Evolutionary conservation across 2,329 filamentous ascomycete genomes (phyloP).

Genomic region (Ceratocystis lukuohia): DNA sequence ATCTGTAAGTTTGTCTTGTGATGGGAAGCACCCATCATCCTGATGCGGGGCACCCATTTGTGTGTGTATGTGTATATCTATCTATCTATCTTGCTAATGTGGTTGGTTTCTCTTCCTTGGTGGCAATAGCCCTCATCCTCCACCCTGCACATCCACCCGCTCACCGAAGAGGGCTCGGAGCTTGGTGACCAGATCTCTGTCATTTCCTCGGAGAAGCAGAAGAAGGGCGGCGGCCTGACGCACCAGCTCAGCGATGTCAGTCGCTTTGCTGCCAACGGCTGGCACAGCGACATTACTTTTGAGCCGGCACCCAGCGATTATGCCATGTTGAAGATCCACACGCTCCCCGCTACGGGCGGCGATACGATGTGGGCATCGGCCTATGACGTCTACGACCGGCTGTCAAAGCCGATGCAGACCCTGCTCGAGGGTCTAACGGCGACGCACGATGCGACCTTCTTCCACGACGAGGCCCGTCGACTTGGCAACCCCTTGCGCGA

Average conservation of each 20-base stretch:
- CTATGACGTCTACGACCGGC: slow-evolving; percentile 46
- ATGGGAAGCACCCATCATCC: neutral
- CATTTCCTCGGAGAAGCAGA: slow-evolving; percentile 42
- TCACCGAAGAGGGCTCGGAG: slow-evolving; percentile 41
- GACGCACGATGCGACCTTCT: slow-evolving; percentile 36
- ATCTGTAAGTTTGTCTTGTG: slow-evolving; percentile 9
- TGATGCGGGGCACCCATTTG: too few species aligned
- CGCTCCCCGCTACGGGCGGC: slow-evolving; percentile 43
- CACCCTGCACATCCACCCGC: slow-evolving; percentile 46
- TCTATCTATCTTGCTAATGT: neutral
- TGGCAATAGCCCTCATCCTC: slow-evolving; percentile 39
- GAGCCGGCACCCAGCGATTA: slow-evolving; percentile 48
- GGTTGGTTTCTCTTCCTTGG: neutral
- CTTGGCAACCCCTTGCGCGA: slow-evolving; percentile 35
- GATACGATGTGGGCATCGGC: slow-evolving; percentile 51
- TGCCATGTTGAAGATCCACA: slow-evolving; percentile 43
- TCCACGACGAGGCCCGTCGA: slow-evolving; percentile 36
- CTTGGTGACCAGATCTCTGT: slow-evolving; percentile 43
- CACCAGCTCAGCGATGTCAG: slow-evolving; percentile 38
- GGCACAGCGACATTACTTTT: slow-evolving; percentile 45
- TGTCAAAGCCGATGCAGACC: slow-evolving; percentile 36
- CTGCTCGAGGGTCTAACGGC: slow-evolving; percentile 41
- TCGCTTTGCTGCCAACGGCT: slow-evolving; percentile 30
- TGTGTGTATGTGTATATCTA: neutral
- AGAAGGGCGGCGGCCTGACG: slow-evolving; percentile 40